A percentile compares a stretch with the other conserved stretches of the same genome.
These are phyloP conservation scores for Cymbidium sinense DNA, from an alignment of 106 monocot genomes.

Conservation along the genomic window DNA sequence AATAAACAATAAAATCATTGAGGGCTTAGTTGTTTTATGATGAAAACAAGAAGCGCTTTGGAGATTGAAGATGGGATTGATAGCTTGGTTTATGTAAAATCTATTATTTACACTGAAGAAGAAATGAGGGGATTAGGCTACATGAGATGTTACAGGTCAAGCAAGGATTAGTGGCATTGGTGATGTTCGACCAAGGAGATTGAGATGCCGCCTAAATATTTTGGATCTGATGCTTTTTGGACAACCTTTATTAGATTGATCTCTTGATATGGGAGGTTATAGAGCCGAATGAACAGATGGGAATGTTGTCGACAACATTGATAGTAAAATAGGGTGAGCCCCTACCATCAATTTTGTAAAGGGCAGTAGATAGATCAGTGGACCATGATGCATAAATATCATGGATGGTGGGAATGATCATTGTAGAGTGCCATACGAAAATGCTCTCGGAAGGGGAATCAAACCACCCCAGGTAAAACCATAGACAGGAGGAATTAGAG, in stretches of 20 bases:
- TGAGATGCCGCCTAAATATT: constrained; percentile 64
- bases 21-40: too few relatives aligned
- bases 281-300: constrained; percentile 55
- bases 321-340: constrained; percentile 88
- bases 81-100: too few relatives aligned
- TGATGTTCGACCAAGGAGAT: too few relatives aligned
- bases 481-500: constrained; percentile 45
- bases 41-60: too few relatives aligned
- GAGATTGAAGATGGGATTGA: too few relatives aligned
- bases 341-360: constrained; percentile 88
- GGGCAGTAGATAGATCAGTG: constrained; percentile 61
- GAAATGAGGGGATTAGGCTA: too few relatives aligned
- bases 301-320: constrained; percentile 65
- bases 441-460: constrained; percentile 61
- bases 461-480: constrained; percentile 43
- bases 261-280: constrained; percentile 74
- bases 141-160: too few relatives aligned
- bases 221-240: constrained; percentile 56
- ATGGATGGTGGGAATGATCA: background rate
- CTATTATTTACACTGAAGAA: too few relatives aligned
- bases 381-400: constrained; percentile 34
- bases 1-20: too few relatives aligned
- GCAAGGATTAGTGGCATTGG: too few relatives aligned
- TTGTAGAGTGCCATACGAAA: constrained; percentile 48
- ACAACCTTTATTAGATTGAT: constrained; percentile 93